Base-by-base conservation (phyloP, 78 protist genomes). In the Planoprotostelium fungivorum region DNA sequence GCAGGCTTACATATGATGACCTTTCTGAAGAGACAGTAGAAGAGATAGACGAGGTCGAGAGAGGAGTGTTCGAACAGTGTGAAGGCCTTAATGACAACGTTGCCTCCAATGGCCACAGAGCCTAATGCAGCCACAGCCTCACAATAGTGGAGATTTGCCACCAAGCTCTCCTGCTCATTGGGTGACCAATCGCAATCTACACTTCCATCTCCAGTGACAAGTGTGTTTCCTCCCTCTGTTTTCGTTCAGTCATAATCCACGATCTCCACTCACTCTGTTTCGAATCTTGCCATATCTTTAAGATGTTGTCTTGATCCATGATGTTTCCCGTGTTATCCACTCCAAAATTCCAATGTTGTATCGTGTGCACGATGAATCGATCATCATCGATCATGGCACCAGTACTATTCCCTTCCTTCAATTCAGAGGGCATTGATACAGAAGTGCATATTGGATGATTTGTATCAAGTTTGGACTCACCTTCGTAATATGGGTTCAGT, bases 401-500 rank as follows among this genome's bases (percentile, higher is more conserved):
- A 51, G 36, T 28, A n/a, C 34, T 36, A 86, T 51, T 51, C 16
- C 73, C 73, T 51, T 25, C 5, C 73, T 25, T 25, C 5, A 51
- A 51, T 51, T 51, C 73, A 51, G 16, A 5, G 16, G 5, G 16
- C 16, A 5, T 51, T 16, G 16, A 5, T 25, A 51, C 16, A 5
- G 31, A 51, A 51, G 16, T 51, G n/a, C 73, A 51, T 16, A 25
- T 16, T 51, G 31, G 31, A 51, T 51, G 73, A 51, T 51, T 51
- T 51, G 5, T 25, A 51, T 25, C 16, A 51, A 51, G 16, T 51
- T 51, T 51, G 73, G 5, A 51, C 5, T 86, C 39, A n/a, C 88
- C 89, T 37, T 89, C 94, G 38, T 73, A 73, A 63, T 91, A 35
- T 5, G 94, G 94, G 36, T 91, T 91, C 37, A 91, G 91, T 31